phyloP scores from a whole-genome alignment of 352 stramenopile genomes.

The Globisporangium paroecandrum region DNA sequence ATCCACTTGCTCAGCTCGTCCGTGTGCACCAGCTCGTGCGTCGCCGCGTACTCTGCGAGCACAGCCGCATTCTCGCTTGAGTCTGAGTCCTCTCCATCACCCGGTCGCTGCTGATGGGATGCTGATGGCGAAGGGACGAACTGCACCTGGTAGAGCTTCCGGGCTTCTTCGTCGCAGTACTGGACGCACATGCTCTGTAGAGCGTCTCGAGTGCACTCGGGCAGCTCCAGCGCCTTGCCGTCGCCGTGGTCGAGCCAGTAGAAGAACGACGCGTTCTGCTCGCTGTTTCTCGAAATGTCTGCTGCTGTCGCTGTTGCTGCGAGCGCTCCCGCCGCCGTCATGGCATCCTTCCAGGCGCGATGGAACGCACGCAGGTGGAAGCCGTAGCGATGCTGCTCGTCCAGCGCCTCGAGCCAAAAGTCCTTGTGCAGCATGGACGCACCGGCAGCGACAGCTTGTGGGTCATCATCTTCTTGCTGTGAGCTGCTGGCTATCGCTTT shows the following conservation, averaged over 20 bases:
- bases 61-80: not conserved
- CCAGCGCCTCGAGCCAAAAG: constrained; percentile 74
- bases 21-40: constrained; percentile 39
- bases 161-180: constrained; percentile 46
- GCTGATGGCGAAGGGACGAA: constrained; percentile 23
- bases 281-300: not conserved
- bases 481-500: not conserved
- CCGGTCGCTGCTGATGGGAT: not conserved
- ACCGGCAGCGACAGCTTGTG: not conserved
- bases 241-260: constrained; percentile 64
- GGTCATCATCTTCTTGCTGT: not conserved
- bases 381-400: constrained; percentile 70
- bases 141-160: constrained; percentile 40
- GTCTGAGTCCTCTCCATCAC: no score
- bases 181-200: constrained; percentile 43
- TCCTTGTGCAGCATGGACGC: constrained; percentile 55
- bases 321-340: constrained; percentile 8
- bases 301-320: no score
- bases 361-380: constrained; percentile 70
- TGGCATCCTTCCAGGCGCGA: constrained; percentile 53
- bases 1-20: constrained; percentile 74
- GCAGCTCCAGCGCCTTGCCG: constrained; percentile 41
- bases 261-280: constrained; percentile 50
- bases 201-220: constrained; percentile 46
- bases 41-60: constrained; percentile 33